These are phyloP conservation scores for Wickerhamiella occidentalis DNA, from an alignment of 805 yeast genomes.

Conservation along the genomic window DNA sequence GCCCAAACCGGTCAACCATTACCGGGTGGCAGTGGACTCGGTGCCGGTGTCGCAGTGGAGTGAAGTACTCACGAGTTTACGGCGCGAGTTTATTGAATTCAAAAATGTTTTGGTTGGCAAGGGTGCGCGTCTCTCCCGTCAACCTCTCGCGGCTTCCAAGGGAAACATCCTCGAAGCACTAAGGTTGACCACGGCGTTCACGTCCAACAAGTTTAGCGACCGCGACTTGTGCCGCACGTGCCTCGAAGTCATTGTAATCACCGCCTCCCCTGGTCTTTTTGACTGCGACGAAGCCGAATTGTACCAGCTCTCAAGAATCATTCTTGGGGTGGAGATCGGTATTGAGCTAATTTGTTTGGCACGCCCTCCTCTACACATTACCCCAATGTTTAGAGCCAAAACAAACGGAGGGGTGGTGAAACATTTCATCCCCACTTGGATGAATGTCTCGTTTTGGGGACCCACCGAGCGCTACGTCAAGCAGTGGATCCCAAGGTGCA, in stretches of 20 bases:
- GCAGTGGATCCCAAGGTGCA: slow-evolving; percentile 85
- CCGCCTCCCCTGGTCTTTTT: slow-evolving; percentile 88
- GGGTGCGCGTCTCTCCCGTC: slow-evolving; percentile 22
- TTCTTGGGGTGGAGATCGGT: slow-evolving; percentile 70
- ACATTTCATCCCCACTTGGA: slow-evolving; percentile 88
- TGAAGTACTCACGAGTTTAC: slow-evolving; percentile 74
- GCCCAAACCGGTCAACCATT: slow-evolving; percentile 60
- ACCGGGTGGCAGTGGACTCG: slow-evolving; percentile 89
- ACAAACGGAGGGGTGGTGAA: slow-evolving; percentile 18
- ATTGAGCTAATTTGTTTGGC: slow-evolving; percentile 81
- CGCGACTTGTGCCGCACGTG: slow-evolving; percentile 82
- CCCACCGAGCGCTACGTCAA: slow-evolving; percentile 36
- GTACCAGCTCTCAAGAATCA: slow-evolving; percentile 58
- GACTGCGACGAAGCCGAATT: slow-evolving; percentile 79
- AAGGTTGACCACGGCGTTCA: slow-evolving; percentile 66
- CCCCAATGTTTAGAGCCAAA: slow-evolving; percentile 68
- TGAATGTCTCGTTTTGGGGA: slow-evolving; percentile 84
- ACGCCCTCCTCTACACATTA: slow-evolving; percentile 83
- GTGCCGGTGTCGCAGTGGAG: slow-evolving; percentile 83
- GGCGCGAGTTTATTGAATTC: slow-evolving; percentile 76
- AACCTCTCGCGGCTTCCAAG: slow-evolving; percentile 62
- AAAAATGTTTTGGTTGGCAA: slow-evolving; percentile 49
- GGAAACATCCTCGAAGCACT: slow-evolving; percentile 84
- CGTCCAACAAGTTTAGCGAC: slow-evolving; percentile 65
- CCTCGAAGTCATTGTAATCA: slow-evolving; percentile 74